These are phyloP conservation scores for Globisporangium uncinulatum DNA, from an alignment of 352 stramenopile genomes.

Conservation along the genomic window DNA sequence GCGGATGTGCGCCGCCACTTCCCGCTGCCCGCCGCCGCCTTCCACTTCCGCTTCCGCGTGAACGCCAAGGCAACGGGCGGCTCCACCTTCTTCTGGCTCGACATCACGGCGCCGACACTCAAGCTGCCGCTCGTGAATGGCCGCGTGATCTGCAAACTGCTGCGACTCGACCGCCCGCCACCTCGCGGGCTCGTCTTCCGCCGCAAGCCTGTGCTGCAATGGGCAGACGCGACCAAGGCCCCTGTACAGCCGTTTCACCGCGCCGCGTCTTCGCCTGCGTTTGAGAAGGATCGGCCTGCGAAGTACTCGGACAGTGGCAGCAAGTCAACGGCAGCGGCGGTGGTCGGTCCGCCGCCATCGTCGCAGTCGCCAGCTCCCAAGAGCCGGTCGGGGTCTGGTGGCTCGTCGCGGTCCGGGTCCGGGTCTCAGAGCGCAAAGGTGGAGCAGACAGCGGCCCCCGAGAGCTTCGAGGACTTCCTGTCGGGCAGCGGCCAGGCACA, in stretches of 20 bases:
- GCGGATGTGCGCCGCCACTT: slow-evolving; percentile 64
- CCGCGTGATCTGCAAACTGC: slow-evolving; percentile 78
- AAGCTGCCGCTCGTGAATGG: slow-evolving; percentile 73
- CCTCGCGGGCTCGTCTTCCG: slow-evolving; percentile 63
- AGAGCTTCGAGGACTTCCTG: slow-evolving; percentile 74
- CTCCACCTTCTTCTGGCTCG: slow-evolving; percentile 78
- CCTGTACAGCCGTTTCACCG: slow-evolving; percentile 34
- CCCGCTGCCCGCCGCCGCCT: slow-evolving; percentile 39
- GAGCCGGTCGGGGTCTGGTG: slow-evolving; percentile 9
- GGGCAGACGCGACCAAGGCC: slow-evolving; percentile 25
- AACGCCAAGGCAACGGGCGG: slow-evolving; percentile 39
- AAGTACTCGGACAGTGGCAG: slow-evolving; percentile 59
- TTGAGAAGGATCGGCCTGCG: slow-evolving; percentile 43
- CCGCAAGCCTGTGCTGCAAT: slow-evolving; percentile 69
- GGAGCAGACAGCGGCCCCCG: slow-evolving; percentile 18
- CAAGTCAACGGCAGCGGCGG: too few species aligned
- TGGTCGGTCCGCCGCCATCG: not conserved
- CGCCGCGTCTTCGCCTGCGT: slow-evolving; percentile 32
- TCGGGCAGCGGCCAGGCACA: slow-evolving; percentile 30
- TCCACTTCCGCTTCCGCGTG: slow-evolving; percentile 86
- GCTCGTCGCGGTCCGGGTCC: slow-evolving; percentile 28
- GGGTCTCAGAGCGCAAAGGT: slow-evolving; percentile 14
- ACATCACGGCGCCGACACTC: slow-evolving; percentile 44
- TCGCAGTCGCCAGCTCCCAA: slow-evolving; percentile 2
- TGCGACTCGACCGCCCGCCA: slow-evolving; percentile 55